Evolutionary conservation across 2,329 filamentous ascomycete species (phyloP).

Genomic region (Ophiostoma populinum): DNA sequence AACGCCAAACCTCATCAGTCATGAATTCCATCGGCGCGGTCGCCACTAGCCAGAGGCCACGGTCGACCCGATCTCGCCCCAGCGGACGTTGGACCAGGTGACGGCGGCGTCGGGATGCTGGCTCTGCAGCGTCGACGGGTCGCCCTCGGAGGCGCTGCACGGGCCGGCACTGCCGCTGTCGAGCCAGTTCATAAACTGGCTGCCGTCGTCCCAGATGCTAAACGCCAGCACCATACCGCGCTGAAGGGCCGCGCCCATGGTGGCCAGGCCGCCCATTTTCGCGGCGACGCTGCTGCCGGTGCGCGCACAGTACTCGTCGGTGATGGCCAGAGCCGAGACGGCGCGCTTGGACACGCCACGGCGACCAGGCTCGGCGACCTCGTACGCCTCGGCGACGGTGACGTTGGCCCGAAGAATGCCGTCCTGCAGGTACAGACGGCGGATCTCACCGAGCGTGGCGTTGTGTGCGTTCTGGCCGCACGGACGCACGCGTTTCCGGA

Average conservation of each 20-base stretch:
- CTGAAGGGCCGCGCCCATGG: conserved; percentile 31
- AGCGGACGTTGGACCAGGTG: conserved; percentile 37
- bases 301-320: conserved; percentile 1
- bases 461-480: too few species aligned
- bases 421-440: too few species aligned
- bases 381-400: too few species aligned
- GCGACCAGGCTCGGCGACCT: too few species aligned
- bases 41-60: too few species aligned
- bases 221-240: conserved; percentile 28
- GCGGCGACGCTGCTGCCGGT: conserved; percentile 27
- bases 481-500: too few species aligned
- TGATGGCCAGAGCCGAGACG: conserved; percentile 6
- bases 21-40: too few species aligned
- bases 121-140: conserved; percentile 28
- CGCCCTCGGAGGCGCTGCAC: conserved; percentile 34
- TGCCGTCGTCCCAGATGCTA: conserved; percentile 30
- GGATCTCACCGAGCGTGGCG: too few species aligned
- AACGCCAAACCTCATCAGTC: too few species aligned
- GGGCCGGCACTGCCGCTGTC: conserved; percentile 28
- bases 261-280: conserved; percentile 28
- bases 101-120: conserved; percentile 31
- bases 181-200: conserved; percentile 32
- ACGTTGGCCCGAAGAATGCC: too few species aligned
- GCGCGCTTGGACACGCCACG: too few species aligned
- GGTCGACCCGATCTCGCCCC: conserved; percentile 43